phyloP scores from a whole-genome alignment of 2,329 filamentous ascomycete genomes.

The Tolypocladium cylindrosporum region DNA sequence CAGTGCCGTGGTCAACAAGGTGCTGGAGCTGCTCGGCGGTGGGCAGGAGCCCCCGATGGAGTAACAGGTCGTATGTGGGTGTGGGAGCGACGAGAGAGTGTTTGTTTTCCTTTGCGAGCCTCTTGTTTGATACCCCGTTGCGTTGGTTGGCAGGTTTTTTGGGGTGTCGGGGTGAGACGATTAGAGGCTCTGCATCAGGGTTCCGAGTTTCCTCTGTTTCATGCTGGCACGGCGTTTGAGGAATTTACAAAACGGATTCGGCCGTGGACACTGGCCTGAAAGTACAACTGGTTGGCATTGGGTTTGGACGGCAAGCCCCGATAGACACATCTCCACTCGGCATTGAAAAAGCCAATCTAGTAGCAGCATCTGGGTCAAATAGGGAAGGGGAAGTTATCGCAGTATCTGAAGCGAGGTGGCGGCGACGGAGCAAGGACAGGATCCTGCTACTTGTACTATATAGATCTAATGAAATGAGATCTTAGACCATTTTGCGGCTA shows the following conservation, averaged over 20 bases:
- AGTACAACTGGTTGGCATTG: slow-evolving; percentile 3
- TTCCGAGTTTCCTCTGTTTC: not conserved
- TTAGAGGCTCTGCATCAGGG: slow-evolving; percentile 7
- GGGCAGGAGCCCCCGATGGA: slow-evolving; percentile 27
- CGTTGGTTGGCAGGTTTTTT: slow-evolving; percentile 8
- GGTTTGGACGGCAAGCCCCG: slow-evolving; percentile 14
- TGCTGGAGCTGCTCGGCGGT: slow-evolving; percentile 74
- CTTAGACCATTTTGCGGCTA: not conserved
- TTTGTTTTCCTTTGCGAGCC: slow-evolving; percentile 4
- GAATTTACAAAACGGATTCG: slow-evolving; percentile 11
- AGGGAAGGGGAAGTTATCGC: not conserved
- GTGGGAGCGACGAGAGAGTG: slow-evolving; percentile 9
- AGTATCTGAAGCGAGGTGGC: slow-evolving; percentile 5
- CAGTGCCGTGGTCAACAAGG: slow-evolving; percentile 83
- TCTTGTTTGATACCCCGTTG: slow-evolving; percentile 15
- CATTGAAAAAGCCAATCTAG: slow-evolving; percentile 21
- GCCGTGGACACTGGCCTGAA: slow-evolving; percentile 3
- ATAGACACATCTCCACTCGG: slow-evolving; percentile 44
- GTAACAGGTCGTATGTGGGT: slow-evolving; percentile 10
- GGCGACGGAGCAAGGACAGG: slow-evolving; percentile 13
- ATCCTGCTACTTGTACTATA: slow-evolving; percentile 20
- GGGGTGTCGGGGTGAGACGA: slow-evolving; percentile 9
- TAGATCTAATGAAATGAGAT: slow-evolving; percentile 4
- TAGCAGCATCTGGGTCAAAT: slow-evolving; percentile 17
- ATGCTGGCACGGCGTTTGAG: slow-evolving; percentile 17